Evolutionary conservation across 495 filamentous ascomycete genomes (phyloP).

Genomic region (Amphirosellinia nigrospora): DNA sequence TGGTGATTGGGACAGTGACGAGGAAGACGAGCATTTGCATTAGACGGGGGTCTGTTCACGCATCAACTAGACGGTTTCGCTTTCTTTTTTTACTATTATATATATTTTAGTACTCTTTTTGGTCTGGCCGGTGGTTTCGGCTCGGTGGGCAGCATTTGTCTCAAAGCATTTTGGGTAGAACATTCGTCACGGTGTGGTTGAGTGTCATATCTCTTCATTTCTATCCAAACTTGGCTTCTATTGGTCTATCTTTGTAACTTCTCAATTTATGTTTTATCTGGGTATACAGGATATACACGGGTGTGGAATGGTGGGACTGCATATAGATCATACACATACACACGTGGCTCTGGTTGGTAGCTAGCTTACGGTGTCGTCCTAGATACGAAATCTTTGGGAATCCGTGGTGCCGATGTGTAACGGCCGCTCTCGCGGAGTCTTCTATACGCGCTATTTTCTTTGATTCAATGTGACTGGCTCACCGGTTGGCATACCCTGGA

Average conservation of each 20-base stretch:
- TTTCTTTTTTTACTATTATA: neutral
- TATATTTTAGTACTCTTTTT: neutral
- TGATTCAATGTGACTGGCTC: too few relatives aligned
- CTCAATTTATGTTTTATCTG: neutral
- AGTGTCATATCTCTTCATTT: neutral
- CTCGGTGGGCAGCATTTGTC: neutral
- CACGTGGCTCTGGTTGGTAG: too few relatives aligned
- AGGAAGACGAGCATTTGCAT: conserved; percentile 16
- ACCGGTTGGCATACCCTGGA: too few relatives aligned
- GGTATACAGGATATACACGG: neutral
- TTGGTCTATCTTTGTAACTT: neutral
- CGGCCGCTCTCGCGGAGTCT: too few relatives aligned
- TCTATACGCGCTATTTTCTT: too few relatives aligned
- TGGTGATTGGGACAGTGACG: conserved; percentile 5
- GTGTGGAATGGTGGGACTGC: too few relatives aligned
- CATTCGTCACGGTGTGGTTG: neutral
- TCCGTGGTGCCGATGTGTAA: too few relatives aligned
- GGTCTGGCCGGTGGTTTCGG: neutral
- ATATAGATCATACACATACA: too few relatives aligned
- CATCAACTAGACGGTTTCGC: neutral
- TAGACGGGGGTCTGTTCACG: conserved; percentile 9
- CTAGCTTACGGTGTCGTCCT: too few relatives aligned
- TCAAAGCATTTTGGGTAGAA: neutral
- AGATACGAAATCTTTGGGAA: too few relatives aligned
- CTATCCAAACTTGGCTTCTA: neutral